These are phyloP conservation scores for Benincasa hispida DNA, from an alignment of 306 rosid species.

Conservation along the genomic window DNA sequence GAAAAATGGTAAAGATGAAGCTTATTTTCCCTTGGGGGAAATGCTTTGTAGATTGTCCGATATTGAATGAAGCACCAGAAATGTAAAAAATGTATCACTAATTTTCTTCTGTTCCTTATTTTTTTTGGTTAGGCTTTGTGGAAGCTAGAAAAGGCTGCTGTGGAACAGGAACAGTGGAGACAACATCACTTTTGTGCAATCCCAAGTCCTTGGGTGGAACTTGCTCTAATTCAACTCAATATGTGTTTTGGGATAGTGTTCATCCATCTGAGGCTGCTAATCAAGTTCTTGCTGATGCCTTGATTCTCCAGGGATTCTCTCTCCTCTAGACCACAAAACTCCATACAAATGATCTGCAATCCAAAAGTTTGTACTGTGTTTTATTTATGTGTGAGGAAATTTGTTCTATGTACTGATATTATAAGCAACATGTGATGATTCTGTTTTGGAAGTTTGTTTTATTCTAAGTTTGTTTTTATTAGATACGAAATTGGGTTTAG, in stretches of 20 bases:
- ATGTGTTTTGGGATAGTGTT: conserved; percentile 92
- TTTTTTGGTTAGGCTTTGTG: conserved; percentile 35
- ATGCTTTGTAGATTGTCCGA: not conserved
- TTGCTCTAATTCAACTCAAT: conserved; percentile 74
- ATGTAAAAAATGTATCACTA: not conserved
- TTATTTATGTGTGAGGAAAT: not conserved
- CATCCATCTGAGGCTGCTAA: conserved; percentile 93
- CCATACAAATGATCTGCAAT: not conserved
- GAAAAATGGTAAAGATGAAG: conserved; percentile 36
- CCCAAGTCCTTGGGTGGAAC: conserved; percentile 74
- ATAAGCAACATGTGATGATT: not conserved
- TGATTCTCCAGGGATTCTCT: conserved; percentile 50
- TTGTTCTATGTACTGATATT: not conserved
- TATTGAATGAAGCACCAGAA: not conserved
- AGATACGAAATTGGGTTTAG: not conserved
- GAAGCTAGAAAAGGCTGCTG: conserved; percentile 89
- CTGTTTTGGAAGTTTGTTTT: not conserved
- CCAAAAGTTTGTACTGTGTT: not conserved
- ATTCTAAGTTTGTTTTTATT: not conserved
- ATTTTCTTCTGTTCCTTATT: not conserved
- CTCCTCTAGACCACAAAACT: conserved; percentile 36
- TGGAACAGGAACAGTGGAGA: conserved; percentile 75
- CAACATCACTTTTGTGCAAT: conserved; percentile 65
- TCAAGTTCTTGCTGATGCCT: conserved; percentile 68
- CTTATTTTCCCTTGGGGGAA: not conserved